Base-by-base conservation (phyloP, 2,329 filamentous ascomycete genomes). In the Huntiella savannae region DNA sequence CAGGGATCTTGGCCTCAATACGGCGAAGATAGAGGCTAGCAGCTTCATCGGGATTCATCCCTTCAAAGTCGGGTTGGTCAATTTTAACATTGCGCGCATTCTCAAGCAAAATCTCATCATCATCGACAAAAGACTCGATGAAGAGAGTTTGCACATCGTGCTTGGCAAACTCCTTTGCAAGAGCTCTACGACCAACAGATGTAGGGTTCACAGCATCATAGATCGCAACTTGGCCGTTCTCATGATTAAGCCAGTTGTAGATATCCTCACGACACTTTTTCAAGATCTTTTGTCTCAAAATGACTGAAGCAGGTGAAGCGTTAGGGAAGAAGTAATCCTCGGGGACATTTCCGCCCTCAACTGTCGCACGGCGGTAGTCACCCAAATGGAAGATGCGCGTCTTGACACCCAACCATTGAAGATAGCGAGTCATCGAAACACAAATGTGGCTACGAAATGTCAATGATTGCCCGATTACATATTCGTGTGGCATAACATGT, bases 281-380 rank as follows among this genome's bases (percentile, higher is more conserved):
- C 15, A 98, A 69, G 45, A 98, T 98, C 67, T 95, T 95, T 61
- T 96, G 91, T 33, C 91, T 78, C 43, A 98, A 67, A 53, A 96
- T 76, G n/a, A 96, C 82, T 1, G 91, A 93, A 10, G 82, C 75
- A 3, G 88, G 84, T 19, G 86, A 91, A 22, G 92, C 88, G 58
- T 96, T 87, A 19, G 93, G 81, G 59, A 88, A 94, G 66, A 98
- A 98, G 62, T 98, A 98, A 60, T 98, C 91, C 52, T 94, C 84
- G 1, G 91, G 92, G 12, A 98, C 82, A 48, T 87, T 77, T 48
- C 80, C 79, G 11, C 79, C 84, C 37, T 78, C 75, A 52, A 96
- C 77, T 12, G 88, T 93, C 32, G 86, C 87, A 59, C 91, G 77
- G 53, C 91, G 81, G 61, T 98, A 98, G 63, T 98, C 91, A 49